Percentiles rank a stretch among this genome's conserved stretches.
Conservation (phyloP, 495 filamentous ascomycete species). For the Tuber calosporum region DNA sequence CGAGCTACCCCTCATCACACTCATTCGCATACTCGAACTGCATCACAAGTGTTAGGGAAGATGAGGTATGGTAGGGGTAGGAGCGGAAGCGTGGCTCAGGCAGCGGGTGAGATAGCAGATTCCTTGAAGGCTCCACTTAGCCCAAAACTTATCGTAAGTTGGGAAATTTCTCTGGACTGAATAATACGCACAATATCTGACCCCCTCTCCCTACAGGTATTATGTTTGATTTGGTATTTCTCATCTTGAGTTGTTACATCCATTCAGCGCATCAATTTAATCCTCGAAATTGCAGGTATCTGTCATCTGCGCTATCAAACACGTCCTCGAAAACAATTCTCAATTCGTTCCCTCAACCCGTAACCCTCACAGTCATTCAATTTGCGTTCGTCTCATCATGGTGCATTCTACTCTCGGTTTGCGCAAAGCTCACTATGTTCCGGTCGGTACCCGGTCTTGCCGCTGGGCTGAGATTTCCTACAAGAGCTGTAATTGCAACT, state of each 20-base stretch:
- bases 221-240: conserved; percentile 43
- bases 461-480: conserved; percentile 73
- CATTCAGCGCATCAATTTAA: conserved; percentile 22
- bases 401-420: conserved; percentile 68
- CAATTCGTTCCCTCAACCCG: conserved; percentile 82
- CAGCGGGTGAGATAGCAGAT: conserved; percentile 66
- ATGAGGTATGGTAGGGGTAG: conserved; percentile 37
- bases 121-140: conserved; percentile 86
- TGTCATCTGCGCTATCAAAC: conserved; percentile 89
- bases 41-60: conserved; percentile 29
- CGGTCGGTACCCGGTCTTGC: conserved; percentile 63
- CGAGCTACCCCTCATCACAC: conserved; percentile 20
- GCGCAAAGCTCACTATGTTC: conserved; percentile 57
- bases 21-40: conserved; percentile 17
- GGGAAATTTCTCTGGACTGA: conserved; percentile 12
- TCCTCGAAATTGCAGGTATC: conserved; percentile 60
- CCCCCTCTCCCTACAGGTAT: conserved; percentile 19
- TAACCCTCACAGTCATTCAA: conserved; percentile 90
- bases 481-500: conserved; percentile 71
- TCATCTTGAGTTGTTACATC: conserved; percentile 45
- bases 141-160: conserved; percentile 72
- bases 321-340: conserved; percentile 96
- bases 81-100: conserved; percentile 32
- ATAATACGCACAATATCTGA: conserved; percentile 14
- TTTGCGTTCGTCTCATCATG: conserved; percentile 87